Base-by-base conservation (phyloP, 176 grass and related monocot species). In the Carex pumila region DNA sequence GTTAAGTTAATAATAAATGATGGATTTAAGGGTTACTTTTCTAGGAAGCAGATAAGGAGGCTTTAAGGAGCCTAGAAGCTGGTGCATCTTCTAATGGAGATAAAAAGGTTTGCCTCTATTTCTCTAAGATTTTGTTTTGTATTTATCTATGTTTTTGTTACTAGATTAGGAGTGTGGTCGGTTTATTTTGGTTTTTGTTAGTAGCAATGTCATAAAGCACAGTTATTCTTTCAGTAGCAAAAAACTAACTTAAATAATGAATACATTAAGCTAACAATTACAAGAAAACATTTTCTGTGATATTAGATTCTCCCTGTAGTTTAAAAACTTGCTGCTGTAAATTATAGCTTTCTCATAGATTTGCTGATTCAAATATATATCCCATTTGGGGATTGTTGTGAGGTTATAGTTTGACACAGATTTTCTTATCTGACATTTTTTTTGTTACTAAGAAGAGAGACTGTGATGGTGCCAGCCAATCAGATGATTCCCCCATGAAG, bases 21-120 rank as follows among this genome's bases (percentile, higher is more conserved):
- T 37, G 2, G 66, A 47, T 80, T 37, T 81, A 71, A 79, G 63
- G 50, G 30, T 83, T 43, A 57, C n/a, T 55, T 55, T 14, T 88
- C 84, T 86, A 95, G 91, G 85, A 86, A 9, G 31, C 25, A 5
- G 92, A 98, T 45, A 87, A 86, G 49, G 86, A 94, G 52, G 87
- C 79, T 34, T 18, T 98, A 67, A 80, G 85, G 74, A 85, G 80
- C 60, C 61, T 93, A 29, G 71, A 88, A 78, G 84, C 88, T 85
- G 88, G 57, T 70, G 85, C 75, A 13, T 70, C 85, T 13, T 71
- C 80, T 22, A 64, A 54, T 10, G 49, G 68, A 21, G 55, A 34
- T 56, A 15, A 37, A 30, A 84, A 70, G 66, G 78, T 85, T 45
- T 54, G 69, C 49, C 1, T 14, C 49, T 22, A 18, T 64, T 52